These are phyloP conservation scores for Solanum hybrid DNA, from an alignment of 305 asterid species.

Conservation along the genomic window DNA sequence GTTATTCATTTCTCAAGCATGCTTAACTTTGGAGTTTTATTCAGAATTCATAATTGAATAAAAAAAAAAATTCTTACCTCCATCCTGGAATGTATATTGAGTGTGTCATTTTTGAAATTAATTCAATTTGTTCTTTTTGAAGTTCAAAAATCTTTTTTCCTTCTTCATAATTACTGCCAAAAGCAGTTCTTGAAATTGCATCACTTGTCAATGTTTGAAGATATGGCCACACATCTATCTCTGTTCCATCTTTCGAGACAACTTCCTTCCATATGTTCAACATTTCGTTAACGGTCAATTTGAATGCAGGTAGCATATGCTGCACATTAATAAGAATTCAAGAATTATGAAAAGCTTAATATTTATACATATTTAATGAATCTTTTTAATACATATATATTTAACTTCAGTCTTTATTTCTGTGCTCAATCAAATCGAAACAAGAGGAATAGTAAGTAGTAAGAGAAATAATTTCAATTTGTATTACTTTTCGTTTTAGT, in stretches of 20 bases:
- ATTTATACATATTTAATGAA: no score
- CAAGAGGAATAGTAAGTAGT: no score
- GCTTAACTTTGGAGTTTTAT: not conserved
- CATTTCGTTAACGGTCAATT: conserved; percentile 7
- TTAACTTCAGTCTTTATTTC: no score
- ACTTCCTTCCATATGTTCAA: conserved; percentile 12
- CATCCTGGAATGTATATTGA: conserved; percentile 10
- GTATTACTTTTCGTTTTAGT: no score
- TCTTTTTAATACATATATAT: no score
- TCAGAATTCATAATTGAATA: no score
- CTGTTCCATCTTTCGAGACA: not conserved
- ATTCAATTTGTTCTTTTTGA: not conserved
- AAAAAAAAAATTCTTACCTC: not conserved
- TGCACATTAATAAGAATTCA: not conserved
- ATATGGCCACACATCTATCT: conserved; percentile 23
- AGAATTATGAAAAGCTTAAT: not conserved
- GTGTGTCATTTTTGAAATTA: not conserved
- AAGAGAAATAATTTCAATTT: no score
- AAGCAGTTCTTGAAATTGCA: conserved; percentile 27
- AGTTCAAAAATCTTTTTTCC: conserved; percentile 19
- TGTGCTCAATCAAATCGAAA: no score
- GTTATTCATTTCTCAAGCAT: not conserved
- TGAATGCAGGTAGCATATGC: conserved; percentile 22
- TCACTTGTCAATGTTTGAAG: conserved; percentile 18
- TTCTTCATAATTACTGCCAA: conserved; percentile 25